A percentile compares a stretch with the other conserved stretches of the same genome.
phyloP scores from a whole-genome alignment of 208 protist genomes.

The Wallacemonas sp. region DNA sequence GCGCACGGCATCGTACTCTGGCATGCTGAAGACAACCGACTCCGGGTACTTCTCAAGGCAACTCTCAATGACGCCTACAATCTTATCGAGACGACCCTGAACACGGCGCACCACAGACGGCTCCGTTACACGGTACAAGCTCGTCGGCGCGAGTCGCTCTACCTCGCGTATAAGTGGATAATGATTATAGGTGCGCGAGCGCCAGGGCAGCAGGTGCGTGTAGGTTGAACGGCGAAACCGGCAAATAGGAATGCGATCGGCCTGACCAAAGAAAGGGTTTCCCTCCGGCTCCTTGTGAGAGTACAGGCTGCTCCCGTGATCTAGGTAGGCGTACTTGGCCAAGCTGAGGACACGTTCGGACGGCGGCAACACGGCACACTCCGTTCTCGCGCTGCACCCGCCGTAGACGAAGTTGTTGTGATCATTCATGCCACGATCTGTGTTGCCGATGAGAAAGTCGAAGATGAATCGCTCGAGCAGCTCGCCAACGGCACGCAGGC shows the following conservation, averaged over 20 bases:
- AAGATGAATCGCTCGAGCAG: slow-evolving; percentile 80
- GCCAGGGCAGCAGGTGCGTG: slow-evolving; percentile 29
- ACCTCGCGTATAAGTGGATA: slow-evolving; percentile 45
- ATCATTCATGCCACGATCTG: slow-evolving; percentile 78
- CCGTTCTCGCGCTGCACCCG: slow-evolving; percentile 62
- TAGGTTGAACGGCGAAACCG: slow-evolving; percentile 68
- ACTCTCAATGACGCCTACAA: slow-evolving; percentile 48
- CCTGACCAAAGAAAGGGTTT: slow-evolving; percentile 65
- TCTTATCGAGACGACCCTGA: slow-evolving; percentile 67
- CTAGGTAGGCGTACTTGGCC: slow-evolving; percentile 81
- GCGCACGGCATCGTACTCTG: slow-evolving; percentile 57
- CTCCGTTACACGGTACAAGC: slow-evolving; percentile 52
- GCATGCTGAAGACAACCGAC: slow-evolving; percentile 59
- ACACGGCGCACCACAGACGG: slow-evolving; percentile 45
- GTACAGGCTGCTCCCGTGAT: slow-evolving; percentile 84
- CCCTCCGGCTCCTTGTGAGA: slow-evolving; percentile 70
- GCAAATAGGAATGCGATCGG: slow-evolving; percentile 56
- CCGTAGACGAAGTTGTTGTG: slow-evolving; percentile 91
- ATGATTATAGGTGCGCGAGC: slow-evolving; percentile 17
- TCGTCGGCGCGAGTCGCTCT: slow-evolving; percentile 23
- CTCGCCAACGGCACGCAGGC: slow-evolving; percentile 71
- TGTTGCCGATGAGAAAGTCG: slow-evolving; percentile 85
- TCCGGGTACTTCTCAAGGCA: slow-evolving; percentile 48
- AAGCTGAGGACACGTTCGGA: slow-evolving; percentile 20
- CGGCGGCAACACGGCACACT: slow-evolving; percentile 22